phyloP scores from a whole-genome alignment of 208 protist genomes.

The Crithidia fasciculata region DNA sequence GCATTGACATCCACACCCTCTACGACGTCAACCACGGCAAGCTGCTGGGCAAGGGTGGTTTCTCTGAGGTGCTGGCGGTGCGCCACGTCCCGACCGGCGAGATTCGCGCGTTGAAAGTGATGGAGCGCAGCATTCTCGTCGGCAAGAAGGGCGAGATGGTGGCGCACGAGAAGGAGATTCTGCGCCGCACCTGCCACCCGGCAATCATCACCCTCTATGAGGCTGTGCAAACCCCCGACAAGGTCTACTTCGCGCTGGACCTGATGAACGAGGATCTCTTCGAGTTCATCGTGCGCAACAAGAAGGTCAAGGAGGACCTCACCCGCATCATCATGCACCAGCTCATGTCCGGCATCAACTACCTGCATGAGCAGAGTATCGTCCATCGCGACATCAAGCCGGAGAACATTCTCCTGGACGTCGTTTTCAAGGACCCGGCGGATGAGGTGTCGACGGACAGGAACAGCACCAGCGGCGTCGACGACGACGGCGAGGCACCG shows the following conservation, averaged over 20 bases:
- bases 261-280: slow-evolving; percentile 87
- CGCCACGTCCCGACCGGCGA: slow-evolving; percentile 65
- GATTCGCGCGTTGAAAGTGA: slow-evolving; percentile 81
- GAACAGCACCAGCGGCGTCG: neutral
- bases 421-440: slow-evolving; percentile 21
- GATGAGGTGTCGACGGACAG: slow-evolving; percentile 11
- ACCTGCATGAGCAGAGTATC: slow-evolving; percentile 84
- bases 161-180: slow-evolving; percentile 86
- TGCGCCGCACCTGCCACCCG: slow-evolving; percentile 77
- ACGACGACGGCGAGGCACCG: slow-evolving; percentile 14
- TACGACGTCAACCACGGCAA: slow-evolving; percentile 70
- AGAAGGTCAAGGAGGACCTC: slow-evolving; percentile 66
- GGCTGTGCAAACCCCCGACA: slow-evolving; percentile 56
- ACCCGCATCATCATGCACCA: slow-evolving; percentile 72
- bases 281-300: slow-evolving; percentile 85
- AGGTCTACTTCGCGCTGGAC: slow-evolving; percentile 88
- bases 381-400: slow-evolving; percentile 92
- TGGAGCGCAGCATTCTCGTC: slow-evolving; percentile 57
- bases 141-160: slow-evolving; percentile 88
- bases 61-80: slow-evolving; percentile 78
- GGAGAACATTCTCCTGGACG: slow-evolving; percentile 89
- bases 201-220: slow-evolving; percentile 88
- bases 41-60: slow-evolving; percentile 80
- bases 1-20: slow-evolving; percentile 55
- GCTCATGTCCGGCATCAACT: slow-evolving; percentile 70